Evolutionary conservation across 192 early-diverging fungal genomes (phyloP).

Genomic region (Umbelopsis vinacea): DNA sequence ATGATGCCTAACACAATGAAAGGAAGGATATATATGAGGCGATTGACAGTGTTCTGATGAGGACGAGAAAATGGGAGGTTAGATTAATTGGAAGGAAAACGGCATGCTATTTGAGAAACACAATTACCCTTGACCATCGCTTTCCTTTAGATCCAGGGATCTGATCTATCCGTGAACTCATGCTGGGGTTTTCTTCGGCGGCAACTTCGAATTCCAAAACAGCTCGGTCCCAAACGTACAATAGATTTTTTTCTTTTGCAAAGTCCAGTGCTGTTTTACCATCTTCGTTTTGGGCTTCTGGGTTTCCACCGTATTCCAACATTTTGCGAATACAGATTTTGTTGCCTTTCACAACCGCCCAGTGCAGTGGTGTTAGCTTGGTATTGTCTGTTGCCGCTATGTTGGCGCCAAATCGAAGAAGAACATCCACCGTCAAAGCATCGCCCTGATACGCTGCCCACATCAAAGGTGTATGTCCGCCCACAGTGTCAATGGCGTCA

Average conservation of each 20-base stretch:
- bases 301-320: conserved; percentile 74
- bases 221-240: conserved; percentile 53
- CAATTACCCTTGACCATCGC: conserved; percentile 30
- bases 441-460: conserved; percentile 94
- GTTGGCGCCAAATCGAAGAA: conserved; percentile 72
- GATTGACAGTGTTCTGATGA: conserved; percentile 60
- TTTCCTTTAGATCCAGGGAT: conserved; percentile 20
- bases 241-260: conserved; percentile 63
- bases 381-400: conserved; percentile 71
- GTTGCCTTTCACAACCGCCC: conserved; percentile 76
- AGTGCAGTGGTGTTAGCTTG: conserved; percentile 88
- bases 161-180: conserved; percentile 24
- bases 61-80: too few species aligned
- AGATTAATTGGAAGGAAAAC: too few species aligned
- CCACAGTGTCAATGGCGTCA: conserved; percentile 74
- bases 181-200: conserved; percentile 42
- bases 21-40: conserved; percentile 72
- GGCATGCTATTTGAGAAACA: not conserved
- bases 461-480: conserved; percentile 89
- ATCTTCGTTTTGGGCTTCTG: conserved; percentile 65
- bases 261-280: conserved; percentile 87
- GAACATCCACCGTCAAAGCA: conserved; percentile 66
- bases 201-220: conserved; percentile 52
- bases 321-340: conserved; percentile 63
- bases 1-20: conserved; percentile 64